Percentiles rank a stretch among this genome's conserved stretches.
These are phyloP conservation scores for Sphaerostilbella broomeana DNA, from an alignment of 2,329 filamentous ascomycete genomes.

Conservation along the genomic window DNA sequence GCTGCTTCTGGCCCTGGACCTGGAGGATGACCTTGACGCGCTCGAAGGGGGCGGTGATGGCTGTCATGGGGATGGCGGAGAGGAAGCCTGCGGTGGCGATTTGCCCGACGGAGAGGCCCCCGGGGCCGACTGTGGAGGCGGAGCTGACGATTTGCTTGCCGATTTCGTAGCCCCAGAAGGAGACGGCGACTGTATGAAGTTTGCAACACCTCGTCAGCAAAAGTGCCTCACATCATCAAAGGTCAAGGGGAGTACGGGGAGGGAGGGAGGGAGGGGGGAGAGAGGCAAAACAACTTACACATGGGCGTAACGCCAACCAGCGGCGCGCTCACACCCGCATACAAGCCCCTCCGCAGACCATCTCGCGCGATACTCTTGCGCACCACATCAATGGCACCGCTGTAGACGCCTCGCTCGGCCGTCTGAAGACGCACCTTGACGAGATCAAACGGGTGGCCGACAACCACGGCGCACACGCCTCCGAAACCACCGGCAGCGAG, in stretches of 20 bases:
- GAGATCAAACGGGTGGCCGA: conserved; percentile 94
- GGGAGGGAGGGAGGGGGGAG: not conserved
- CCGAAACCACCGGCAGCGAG: conserved; percentile 87
- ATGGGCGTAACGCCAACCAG: conserved; percentile 95
- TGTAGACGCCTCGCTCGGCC: conserved; percentile 88
- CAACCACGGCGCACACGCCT: conserved; percentile 86
- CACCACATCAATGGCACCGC: conserved; percentile 84
- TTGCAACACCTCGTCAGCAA: not conserved
- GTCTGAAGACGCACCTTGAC: conserved; percentile 98
- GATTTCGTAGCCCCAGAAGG: conserved; percentile 85
- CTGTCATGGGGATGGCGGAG: conserved; percentile 93
- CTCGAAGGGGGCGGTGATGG: conserved; percentile 98
- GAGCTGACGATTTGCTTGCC: conserved; percentile 80
- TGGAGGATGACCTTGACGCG: conserved; percentile 98
- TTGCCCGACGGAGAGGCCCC: conserved; percentile 76
- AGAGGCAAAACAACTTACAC: conserved; percentile 60
- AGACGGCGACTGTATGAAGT: conserved; percentile 53
- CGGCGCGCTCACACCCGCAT: conserved; percentile 94
- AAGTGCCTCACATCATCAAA: not conserved
- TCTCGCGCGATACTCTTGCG: conserved; percentile 81
- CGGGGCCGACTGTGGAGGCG: conserved; percentile 57
- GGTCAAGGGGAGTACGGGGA: no score
- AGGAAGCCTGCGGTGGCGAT: conserved; percentile 93
- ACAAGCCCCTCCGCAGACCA: conserved; percentile 72
- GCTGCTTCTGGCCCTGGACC: conserved; percentile 88